Evolutionary conservation across 306 rosid species (phyloP), one percentile per base, ranked within the genome.

Genomic region (Vigna angularis): DNA sequence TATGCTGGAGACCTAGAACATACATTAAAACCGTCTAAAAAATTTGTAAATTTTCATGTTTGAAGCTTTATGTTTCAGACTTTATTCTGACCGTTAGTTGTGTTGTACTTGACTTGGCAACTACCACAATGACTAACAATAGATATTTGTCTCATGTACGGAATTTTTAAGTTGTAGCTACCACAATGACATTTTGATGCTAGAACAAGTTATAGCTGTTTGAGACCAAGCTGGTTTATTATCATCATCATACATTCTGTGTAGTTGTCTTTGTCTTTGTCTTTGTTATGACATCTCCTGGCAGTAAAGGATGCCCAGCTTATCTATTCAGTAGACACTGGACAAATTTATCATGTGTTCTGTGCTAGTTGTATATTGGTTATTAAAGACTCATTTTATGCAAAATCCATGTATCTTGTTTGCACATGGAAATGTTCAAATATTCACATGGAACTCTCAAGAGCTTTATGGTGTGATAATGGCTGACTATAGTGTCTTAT

Each of bases 161-260:
- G 52, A 24, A 36, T 66, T 51, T 44, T 2, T 66, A 24, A 3
- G 17, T 16, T 4, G 3, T 30, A 30, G 34, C 34, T 30, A 30
- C 34, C 34, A 30, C 45, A 24, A 40, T 18, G 40, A 28, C 66
- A 14, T 26, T n/a, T 59, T 26, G 47, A 38, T 66, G 47, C 66
- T 40, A 66, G 58, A 77, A 16, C 75, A 34, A 63, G 64, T 34
- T 34, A 22, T 28, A 44, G 14, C 30, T 20, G 48, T 47, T 17
- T 17, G 49, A 68, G 51, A 11, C 62, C 57, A 40, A 30, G 49
- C 48, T 68, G 75, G 36, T 67, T 65, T 53, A 38, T 72, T 72
- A 53, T 53, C 4, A 24, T 66, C 44, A 52, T 6, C 22, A 30
- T 6, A 15, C 16, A 26, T 77, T 55, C 9, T 52, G 12, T 55